Evolutionary conservation across 2,329 filamentous ascomycete species (phyloP).

Genomic region (Fusarium sp.): DNA sequence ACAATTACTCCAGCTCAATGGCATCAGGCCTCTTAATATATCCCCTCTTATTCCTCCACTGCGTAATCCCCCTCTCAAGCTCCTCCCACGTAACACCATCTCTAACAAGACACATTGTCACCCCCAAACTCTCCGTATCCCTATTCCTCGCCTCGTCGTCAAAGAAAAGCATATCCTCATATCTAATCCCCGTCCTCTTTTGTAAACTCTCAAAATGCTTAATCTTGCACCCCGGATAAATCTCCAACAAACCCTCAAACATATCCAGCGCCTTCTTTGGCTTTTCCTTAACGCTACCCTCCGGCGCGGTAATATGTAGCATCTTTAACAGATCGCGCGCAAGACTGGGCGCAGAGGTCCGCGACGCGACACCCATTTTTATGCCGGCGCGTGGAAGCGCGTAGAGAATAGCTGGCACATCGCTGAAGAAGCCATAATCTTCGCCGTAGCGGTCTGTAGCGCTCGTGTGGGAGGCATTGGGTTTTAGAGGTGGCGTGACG

Average conservation of each 20-base stretch:
- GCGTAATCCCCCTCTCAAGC: constrained; percentile 80
- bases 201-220: constrained; percentile 83
- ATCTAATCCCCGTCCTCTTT: constrained; percentile 76
- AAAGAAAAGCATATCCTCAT: constrained; percentile 93
- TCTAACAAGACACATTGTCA: constrained; percentile 84
- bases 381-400: constrained; percentile 63
- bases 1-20: constrained; percentile 16
- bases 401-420: constrained; percentile 75
- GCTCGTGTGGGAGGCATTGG: constrained; percentile 57
- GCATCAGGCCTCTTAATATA: constrained; percentile 43
- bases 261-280: constrained; percentile 64
- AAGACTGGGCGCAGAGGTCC: constrained; percentile 82
- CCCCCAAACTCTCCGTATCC: constrained; percentile 82
- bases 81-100: constrained; percentile 83
- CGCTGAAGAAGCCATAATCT: constrained; percentile 75
- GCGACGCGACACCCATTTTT: constrained; percentile 78
- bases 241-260: constrained; percentile 72
- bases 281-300: constrained; percentile 48
- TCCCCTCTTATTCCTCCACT: constrained; percentile 82
- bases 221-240: constrained; percentile 84
- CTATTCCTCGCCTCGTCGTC: constrained; percentile 90
- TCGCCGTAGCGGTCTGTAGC: constrained; percentile 71
- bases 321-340: constrained; percentile 84
- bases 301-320: constrained; percentile 64
- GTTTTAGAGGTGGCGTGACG: constrained; percentile 77